phyloP scores from a whole-genome alignment of 495 filamentous ascomycete species.

The Talaromyces stipitatus region DNA sequence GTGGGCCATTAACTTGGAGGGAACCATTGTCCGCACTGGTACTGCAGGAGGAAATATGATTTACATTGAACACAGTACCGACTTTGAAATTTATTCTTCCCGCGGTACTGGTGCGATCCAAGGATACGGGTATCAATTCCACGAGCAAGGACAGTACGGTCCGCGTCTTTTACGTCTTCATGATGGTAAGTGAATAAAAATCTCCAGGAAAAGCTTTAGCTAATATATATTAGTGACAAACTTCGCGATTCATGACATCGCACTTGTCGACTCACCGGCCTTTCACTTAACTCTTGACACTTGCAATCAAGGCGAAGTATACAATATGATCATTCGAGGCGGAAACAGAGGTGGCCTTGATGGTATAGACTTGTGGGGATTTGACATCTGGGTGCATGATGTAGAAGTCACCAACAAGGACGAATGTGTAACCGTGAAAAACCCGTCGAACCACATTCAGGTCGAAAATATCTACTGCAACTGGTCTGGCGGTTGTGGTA shows the following conservation, averaged over 20 bases:
- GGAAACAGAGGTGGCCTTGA: conserved; percentile 34
- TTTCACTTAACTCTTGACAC: conserved; percentile 30
- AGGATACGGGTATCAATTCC: conserved; percentile 26
- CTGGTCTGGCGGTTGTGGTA: conserved; percentile 35
- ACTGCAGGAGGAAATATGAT: conserved; percentile 34
- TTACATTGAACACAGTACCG: conserved; percentile 16
- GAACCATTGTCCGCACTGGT: conserved; percentile 23
- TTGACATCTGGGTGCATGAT: conserved; percentile 39
- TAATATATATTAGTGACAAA: conserved; percentile 11
- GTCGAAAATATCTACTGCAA: conserved; percentile 46
- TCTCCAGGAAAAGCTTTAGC: neutral
- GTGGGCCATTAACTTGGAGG: conserved; percentile 27
- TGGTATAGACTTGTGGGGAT: conserved; percentile 35
- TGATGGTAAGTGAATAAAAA: conserved; percentile 15
- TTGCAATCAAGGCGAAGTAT: conserved; percentile 28
- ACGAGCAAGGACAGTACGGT: conserved; percentile 16
- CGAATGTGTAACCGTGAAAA: conserved; percentile 41
- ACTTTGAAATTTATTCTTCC: conserved; percentile 21
- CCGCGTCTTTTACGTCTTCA: conserved; percentile 23
- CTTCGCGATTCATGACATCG: conserved; percentile 31
- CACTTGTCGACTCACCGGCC: conserved; percentile 22
- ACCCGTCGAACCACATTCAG: conserved; percentile 33
- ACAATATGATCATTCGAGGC: conserved; percentile 37
- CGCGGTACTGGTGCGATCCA: conserved; percentile 19
- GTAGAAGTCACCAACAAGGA: conserved; percentile 40